Conservation (phyloP, 2,329 filamentous ascomycete genomes). For the Gremmenia infestans region DNA sequence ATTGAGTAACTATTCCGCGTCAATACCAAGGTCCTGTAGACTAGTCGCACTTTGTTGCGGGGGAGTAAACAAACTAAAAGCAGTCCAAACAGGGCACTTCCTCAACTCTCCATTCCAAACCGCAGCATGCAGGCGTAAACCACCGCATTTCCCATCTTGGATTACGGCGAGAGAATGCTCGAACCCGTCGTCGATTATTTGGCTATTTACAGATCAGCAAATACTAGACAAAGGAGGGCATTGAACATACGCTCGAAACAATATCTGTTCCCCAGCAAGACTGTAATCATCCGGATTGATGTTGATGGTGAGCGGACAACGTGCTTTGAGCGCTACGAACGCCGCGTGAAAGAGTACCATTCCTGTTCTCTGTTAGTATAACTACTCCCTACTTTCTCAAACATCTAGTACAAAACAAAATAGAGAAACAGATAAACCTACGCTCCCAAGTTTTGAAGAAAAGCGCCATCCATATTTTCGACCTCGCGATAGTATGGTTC, state of each 20-base stretch:
- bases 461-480: conserved; percentile 50
- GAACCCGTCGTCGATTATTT: conserved; percentile 51
- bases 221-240: background rate
- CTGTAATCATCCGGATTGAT: conserved; percentile 43
- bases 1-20: conserved; percentile 44
- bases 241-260: conserved; percentile 51
- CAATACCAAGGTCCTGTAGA: background rate
- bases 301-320: conserved; percentile 41
- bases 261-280: conserved; percentile 43
- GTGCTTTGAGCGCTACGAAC: conserved; percentile 52
- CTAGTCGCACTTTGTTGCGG: background rate
- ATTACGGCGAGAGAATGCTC: conserved; percentile 51
- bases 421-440: conserved; percentile 26
- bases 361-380: conserved; percentile 35
- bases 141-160: conserved; percentile 43
- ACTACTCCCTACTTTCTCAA: background rate
- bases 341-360: conserved; percentile 55
- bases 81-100: conserved; percentile 58
- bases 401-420: background rate
- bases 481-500: conserved; percentile 39
- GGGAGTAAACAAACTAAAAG: conserved; percentile 45
- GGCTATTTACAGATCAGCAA: conserved; percentile 32
- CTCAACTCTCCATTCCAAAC: conserved; percentile 50
- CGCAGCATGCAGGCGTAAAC: conserved; percentile 50
- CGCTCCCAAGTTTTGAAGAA: conserved; percentile 59